Base-by-base conservation (phyloP, 345 rosid species). In the Erodium maritimum region DNA sequence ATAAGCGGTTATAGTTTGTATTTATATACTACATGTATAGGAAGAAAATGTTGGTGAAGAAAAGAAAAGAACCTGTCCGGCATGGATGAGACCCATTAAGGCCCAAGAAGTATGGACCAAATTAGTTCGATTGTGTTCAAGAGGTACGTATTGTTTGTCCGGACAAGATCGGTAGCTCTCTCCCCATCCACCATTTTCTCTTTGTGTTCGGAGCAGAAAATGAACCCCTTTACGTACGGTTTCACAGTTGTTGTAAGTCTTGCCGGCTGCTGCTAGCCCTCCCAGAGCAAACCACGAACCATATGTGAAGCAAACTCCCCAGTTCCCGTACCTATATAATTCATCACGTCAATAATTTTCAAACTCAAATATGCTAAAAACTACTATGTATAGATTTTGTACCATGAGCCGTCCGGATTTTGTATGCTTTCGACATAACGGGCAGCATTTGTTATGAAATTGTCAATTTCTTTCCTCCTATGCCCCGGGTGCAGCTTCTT, bases 291-390 rank as follows among this genome's bases (percentile, higher is more conserved):
- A 78, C 73, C 72, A 65, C n/a, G 83, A 60, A 17, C 73, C 79
- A 37, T 81, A 78, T 37, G 68, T 69, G 72, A 81, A 81, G 68
- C 81, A 81, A 48, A 81, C 61, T 21, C 86, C 86, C 86, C 86
- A 81, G 18, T 72, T 72, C 12, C 86, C 86, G 42, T 80, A 79
- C 80, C 77, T 78, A 50, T 58, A 54, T 23, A 50, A 18, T 13
- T 52, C 22, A 1, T 52, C 8, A 52, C 18, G 21, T 52, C 21
- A 52, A 17, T 52, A 5, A 23, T 19, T 19, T 56, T 6, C 12
- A 62, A 12, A 25, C 5, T 48, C 22, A 13, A 20, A 19, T 52
- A 33, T 50, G 52, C 34, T 23, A 62, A n/a, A n/a, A 0, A 17
- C n/a, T 12, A 9, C 21, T 18, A 12, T 22, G 18, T 1, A 25